Percentiles rank a stretch among this genome's conserved stretches.
These are phyloP conservation scores for Flaveria brownii DNA, from an alignment of 129 eudicot species.

Conservation along the genomic window DNA sequence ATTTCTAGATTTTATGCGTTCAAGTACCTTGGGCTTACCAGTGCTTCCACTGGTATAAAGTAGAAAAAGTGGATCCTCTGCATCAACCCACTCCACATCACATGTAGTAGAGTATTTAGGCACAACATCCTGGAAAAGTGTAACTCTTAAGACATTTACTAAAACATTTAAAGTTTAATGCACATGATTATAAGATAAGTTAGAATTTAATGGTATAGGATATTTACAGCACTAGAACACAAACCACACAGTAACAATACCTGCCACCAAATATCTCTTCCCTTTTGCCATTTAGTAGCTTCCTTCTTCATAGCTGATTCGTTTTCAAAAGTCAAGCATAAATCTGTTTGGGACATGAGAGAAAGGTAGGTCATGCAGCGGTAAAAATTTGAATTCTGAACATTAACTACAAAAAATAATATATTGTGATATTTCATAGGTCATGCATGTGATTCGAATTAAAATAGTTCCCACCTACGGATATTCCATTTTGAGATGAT, in stretches of 20 bases:
- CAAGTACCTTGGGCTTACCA: constrained; percentile 90
- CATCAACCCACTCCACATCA: constrained; percentile 92
- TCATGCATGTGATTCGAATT: not conserved
- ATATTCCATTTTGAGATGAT: constrained; percentile 58
- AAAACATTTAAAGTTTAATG: not conserved
- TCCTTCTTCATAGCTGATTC: constrained; percentile 83
- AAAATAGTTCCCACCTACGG: constrained; percentile 53
- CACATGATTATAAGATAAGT: not conserved
- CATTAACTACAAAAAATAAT: constrained; percentile 1
- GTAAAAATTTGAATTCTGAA: constrained; percentile 14
- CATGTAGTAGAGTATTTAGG: constrained; percentile 68
- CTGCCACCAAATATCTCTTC: constrained; percentile 99
- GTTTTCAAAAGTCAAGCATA: constrained; percentile 80
- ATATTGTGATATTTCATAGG: not conserved
- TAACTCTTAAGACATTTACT: constrained; percentile 6
- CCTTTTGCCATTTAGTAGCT: constrained; percentile 73
- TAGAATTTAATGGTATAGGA: not conserved
- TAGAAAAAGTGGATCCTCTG: constrained; percentile 93
- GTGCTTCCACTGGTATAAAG: constrained; percentile 99
- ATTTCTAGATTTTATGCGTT: not conserved
- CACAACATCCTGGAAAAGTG: constrained; percentile 65
- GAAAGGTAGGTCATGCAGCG: constrained; percentile 16
- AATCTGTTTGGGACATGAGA: constrained; percentile 50
- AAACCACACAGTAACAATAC: constrained; percentile 33
- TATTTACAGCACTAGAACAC: not conserved